Evolutionary conservation across 208 protist genomes (phyloP).

Genomic region (Trypanosoma conorhini): DNA sequence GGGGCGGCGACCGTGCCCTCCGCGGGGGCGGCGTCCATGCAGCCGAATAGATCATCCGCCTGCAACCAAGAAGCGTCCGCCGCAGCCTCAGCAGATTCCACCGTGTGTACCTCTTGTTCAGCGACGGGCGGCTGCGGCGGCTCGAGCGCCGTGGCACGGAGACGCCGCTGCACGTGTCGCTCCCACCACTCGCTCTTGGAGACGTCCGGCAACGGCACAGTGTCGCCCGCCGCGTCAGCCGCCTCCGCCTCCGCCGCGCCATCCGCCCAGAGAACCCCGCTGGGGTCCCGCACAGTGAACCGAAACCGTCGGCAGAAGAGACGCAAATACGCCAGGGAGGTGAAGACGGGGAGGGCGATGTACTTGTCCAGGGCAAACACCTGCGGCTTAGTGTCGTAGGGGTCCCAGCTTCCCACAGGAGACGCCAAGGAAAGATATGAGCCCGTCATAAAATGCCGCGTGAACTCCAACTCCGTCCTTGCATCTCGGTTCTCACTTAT

Average conservation of each 20-base stretch:
- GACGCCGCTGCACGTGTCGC: conserved; percentile 24
- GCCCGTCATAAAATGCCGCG: conserved; percentile 67
- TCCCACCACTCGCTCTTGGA: conserved; percentile 56
- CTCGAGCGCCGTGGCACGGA: conserved; percentile 10
- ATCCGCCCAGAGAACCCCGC: conserved; percentile 72
- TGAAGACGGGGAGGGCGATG: conserved; percentile 89
- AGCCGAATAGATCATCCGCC: conserved; percentile 30
- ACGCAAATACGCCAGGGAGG: conserved; percentile 65
- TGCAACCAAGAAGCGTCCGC: conserved; percentile 8
- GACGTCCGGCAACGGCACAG: conserved; percentile 42
- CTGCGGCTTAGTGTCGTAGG: conserved; percentile 89
- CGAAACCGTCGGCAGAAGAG: conserved; percentile 73
- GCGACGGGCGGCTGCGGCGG: neutral
- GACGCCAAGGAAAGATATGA: conserved; percentile 81
- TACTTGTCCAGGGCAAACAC: conserved; percentile 85
- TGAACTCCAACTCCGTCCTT: conserved; percentile 81
- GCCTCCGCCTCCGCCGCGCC: conserved; percentile 30
- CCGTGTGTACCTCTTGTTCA: conserved; percentile 3
- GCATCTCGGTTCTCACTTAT: conserved; percentile 78
- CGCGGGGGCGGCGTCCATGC: conserved; percentile 11
- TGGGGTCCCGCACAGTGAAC: conserved; percentile 76
- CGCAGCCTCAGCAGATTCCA: neutral
- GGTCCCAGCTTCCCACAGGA: conserved; percentile 77
- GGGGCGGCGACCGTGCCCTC: neutral
- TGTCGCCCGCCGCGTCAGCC: neutral